A percentile compares a stretch with the other conserved stretches of the same genome.
phyloP scores from a whole-genome alignment of 768 basidiomycete genomes.

The Phanerochaete carnosa region DNA sequence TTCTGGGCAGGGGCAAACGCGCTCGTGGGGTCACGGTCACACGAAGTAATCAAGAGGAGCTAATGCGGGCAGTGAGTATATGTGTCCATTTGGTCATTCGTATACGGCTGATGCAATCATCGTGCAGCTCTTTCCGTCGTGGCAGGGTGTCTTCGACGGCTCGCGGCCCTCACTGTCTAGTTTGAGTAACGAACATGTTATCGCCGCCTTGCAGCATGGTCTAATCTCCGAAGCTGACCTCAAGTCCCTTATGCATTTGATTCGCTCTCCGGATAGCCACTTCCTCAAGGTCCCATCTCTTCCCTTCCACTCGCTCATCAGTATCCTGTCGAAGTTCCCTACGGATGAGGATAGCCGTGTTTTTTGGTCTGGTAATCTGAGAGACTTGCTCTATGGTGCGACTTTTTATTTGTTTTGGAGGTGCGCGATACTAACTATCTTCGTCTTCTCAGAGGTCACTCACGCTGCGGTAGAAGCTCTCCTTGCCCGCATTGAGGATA shows the following conservation, averaged over 20 bases:
- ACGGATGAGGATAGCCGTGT: slow-evolving; percentile 70
- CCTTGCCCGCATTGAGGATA: slow-evolving; percentile 43
- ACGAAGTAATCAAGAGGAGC: slow-evolving; percentile 72
- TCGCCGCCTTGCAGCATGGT: slow-evolving; percentile 59
- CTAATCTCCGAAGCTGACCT: slow-evolving; percentile 68
- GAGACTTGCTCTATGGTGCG: slow-evolving; percentile 71
- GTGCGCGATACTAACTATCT: slow-evolving; percentile 6
- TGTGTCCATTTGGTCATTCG: neutral
- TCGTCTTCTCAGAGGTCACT: neutral
- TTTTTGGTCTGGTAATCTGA: slow-evolving; percentile 62
- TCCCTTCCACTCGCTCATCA: slow-evolving; percentile 77
- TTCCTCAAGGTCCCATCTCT: slow-evolving; percentile 83
- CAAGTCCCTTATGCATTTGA: slow-evolving; percentile 60
- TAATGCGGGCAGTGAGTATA: slow-evolving; percentile 70
- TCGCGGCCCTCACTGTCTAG: slow-evolving; percentile 65
- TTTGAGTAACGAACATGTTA: slow-evolving; percentile 53
- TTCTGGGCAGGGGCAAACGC: slow-evolving; percentile 73
- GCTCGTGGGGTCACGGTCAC: slow-evolving; percentile 85
- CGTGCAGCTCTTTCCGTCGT: slow-evolving; percentile 69
- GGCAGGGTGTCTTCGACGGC: slow-evolving; percentile 74
- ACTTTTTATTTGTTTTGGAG: slow-evolving; percentile 24
- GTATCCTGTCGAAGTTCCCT: slow-evolving; percentile 76
- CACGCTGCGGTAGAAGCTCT: slow-evolving; percentile 55
- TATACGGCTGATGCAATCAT: neutral
- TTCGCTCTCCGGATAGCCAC: slow-evolving; percentile 81